Percentiles rank a stretch among this genome's conserved stretches.
These are phyloP conservation scores for Emergomyces orientalis DNA, from an alignment of 2,329 filamentous ascomycete genomes.

Conservation along the genomic window DNA sequence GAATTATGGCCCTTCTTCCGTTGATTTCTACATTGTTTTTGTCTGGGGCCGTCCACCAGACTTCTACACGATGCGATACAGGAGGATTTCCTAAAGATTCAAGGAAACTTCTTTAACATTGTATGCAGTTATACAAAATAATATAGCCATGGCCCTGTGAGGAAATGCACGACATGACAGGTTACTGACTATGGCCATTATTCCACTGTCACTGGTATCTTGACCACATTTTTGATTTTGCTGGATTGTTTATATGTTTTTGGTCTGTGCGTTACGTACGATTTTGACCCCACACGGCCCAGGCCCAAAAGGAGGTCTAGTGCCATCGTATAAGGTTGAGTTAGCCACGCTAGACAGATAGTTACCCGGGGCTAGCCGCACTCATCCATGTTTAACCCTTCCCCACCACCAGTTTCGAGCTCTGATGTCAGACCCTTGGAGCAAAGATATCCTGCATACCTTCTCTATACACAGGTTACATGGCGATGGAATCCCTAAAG, in stretches of 20 bases:
- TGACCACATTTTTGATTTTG: too few species aligned
- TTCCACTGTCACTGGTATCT: too few species aligned
- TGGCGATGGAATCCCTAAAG: too few species aligned
- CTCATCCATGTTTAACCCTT: background rate
- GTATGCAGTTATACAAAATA: background rate
- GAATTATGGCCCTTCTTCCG: background rate
- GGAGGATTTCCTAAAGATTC: background rate
- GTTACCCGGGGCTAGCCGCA: conserved; percentile 3
- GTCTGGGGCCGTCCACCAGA: background rate
- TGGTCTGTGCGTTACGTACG: background rate
- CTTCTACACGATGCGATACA: background rate
- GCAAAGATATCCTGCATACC: background rate
- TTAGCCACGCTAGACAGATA: background rate
- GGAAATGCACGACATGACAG: background rate
- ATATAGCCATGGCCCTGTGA: background rate
- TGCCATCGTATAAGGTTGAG: background rate
- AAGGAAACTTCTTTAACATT: background rate
- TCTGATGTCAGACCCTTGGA: background rate
- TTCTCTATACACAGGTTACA: background rate
- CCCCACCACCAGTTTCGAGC: background rate
- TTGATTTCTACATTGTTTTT: too few species aligned
- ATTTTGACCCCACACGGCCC: conserved; percentile 3
- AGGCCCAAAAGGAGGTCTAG: background rate
- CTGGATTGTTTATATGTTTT: background rate
- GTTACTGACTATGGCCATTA: too few species aligned